These are phyloP conservation scores for Hymenoscyphus fructigenus DNA, from an alignment of 2,329 filamentous ascomycete genomes.

Conservation along the genomic window DNA sequence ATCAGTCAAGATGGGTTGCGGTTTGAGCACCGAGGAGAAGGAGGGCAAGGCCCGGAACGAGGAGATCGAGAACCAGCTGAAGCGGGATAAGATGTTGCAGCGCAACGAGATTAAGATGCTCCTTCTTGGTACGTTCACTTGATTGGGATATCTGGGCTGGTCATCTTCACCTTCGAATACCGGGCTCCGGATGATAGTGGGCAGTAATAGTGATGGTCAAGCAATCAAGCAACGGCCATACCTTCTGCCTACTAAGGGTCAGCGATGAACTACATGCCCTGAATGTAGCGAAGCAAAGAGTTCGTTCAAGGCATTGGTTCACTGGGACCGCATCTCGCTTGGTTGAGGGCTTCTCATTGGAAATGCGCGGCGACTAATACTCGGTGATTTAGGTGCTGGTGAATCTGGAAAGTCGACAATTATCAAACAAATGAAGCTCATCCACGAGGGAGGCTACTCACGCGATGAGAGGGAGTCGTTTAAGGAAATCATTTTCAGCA, in stretches of 20 bases:
- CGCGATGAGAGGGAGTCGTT: slow-evolving; percentile 93
- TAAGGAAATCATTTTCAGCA: slow-evolving; percentile 94
- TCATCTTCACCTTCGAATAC: background rate
- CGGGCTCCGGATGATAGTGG: background rate
- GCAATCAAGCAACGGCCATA: background rate
- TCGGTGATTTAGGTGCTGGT: slow-evolving; percentile 59
- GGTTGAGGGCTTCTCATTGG: background rate
- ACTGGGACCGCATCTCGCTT: background rate
- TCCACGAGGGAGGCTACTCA: slow-evolving; percentile 98
- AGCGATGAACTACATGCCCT: background rate
- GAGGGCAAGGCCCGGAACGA: slow-evolving; percentile 99
- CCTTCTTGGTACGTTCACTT: slow-evolving; percentile 73
- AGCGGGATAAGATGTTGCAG: slow-evolving; percentile 98
- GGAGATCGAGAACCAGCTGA: slow-evolving; percentile 99
- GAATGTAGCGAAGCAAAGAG: background rate
- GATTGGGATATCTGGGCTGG: background rate
- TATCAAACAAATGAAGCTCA: slow-evolving; percentile 98
- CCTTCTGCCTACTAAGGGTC: background rate
- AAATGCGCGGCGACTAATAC: background rate
- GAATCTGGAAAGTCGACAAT: slow-evolving; percentile 96
- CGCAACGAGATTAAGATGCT: slow-evolving; percentile 99
- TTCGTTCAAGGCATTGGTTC: background rate
- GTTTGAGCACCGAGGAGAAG: slow-evolving; percentile 99
- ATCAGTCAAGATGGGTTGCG: slow-evolving; percentile 88
- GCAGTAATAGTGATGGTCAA: background rate